Evolutionary conservation across 805 yeast species (phyloP), one percentile per base, ranked within the genome.

Genomic region (Ascoidea rubescens): DNA sequence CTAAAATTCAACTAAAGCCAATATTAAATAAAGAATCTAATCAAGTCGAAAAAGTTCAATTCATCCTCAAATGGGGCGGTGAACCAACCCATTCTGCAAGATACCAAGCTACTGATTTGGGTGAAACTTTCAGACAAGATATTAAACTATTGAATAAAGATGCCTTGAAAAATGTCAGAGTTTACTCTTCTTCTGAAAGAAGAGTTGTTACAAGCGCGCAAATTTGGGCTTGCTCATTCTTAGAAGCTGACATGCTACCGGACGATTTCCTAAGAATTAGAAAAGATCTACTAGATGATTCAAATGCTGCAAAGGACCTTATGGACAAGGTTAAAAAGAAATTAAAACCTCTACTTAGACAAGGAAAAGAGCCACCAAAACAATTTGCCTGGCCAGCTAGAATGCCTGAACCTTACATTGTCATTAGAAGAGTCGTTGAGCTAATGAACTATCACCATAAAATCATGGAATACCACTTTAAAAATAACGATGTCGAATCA

Each of bases 381-480:
- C 96, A 93, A 63, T 93, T 93, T 67, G 87, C 99, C 0, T 93
- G 99, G 99, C 99, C 99, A 0, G 87, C 93, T 17, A 88, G 88
- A 64, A 89, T 93, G 87, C 98, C 99, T 0, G 95, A 93, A 63
- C 99, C 99, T 1, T 91, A 88, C 62, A 79, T 82, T 49, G 99
- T 93, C 14, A 87, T 95, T 60, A 87, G 88, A 62, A 74, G 96
- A 56, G 99, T 93, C 31, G 96, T 93, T 46, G 96, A 89, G 61
- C 73, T 93, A 61, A 91, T 93, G 98, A 88, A 82, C 65, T 89
- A 84, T 67, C 97, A 93, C 64, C 81, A 81, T 45, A 77, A 74
- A 58, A 79, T 93, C 51, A 81, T 93, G 95, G 83, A 81, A 52
- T 77, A 82, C 66, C 90, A 90, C 62, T 88, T 83, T 60, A 75